These are phyloP conservation scores for Panellus pusillus DNA, from an alignment of 768 basidiomycete genomes.

Conservation along the genomic window DNA sequence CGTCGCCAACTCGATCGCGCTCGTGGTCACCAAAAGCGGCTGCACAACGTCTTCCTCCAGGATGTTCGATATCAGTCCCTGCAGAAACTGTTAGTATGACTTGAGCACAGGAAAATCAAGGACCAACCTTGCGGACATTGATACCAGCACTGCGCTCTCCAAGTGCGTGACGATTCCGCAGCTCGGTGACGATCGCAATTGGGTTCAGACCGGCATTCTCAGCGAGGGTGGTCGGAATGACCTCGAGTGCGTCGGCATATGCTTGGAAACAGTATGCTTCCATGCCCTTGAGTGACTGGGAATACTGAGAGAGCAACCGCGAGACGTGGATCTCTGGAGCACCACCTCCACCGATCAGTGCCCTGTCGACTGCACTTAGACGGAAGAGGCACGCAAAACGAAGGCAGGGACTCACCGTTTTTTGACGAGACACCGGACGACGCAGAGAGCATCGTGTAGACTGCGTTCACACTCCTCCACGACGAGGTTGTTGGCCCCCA, in stretches of 20 bases:
- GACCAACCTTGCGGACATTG: conserved; percentile 90
- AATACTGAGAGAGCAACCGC: conserved; percentile 83
- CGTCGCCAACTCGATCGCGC: conserved; percentile 91
- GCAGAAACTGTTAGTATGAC: not conserved
- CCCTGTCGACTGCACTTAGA: conserved; percentile 42
- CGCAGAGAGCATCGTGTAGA: conserved; percentile 98
- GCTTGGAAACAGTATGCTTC: conserved; percentile 99
- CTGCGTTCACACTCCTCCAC: conserved; percentile 97
- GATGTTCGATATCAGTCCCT: conserved; percentile 98
- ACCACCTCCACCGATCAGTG: conserved; percentile 93
- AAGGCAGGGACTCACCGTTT: conserved; percentile 68
- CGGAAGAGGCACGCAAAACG: not conserved
- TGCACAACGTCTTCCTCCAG: conserved; percentile 97
- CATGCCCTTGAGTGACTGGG: conserved; percentile 94
- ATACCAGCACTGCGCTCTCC: conserved; percentile 96
- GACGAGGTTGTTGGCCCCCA: conserved; percentile 89
- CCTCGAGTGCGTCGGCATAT: conserved; percentile 95
- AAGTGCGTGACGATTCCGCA: conserved; percentile 93
- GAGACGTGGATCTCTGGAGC: conserved; percentile 99
- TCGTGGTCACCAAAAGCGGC: conserved; percentile 91
- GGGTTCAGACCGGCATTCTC: conserved; percentile 99
- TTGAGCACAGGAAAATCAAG: not conserved
- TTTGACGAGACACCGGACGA: conserved; percentile 97
- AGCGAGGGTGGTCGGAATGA: conserved; percentile 95
- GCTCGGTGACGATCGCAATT: conserved; percentile 96